Percentiles rank a stretch among this genome's conserved stretches.
Evolutionary conservation across 1,139 yeast species (phyloP).

Genomic region (Suhomyces yuchorum): DNA sequence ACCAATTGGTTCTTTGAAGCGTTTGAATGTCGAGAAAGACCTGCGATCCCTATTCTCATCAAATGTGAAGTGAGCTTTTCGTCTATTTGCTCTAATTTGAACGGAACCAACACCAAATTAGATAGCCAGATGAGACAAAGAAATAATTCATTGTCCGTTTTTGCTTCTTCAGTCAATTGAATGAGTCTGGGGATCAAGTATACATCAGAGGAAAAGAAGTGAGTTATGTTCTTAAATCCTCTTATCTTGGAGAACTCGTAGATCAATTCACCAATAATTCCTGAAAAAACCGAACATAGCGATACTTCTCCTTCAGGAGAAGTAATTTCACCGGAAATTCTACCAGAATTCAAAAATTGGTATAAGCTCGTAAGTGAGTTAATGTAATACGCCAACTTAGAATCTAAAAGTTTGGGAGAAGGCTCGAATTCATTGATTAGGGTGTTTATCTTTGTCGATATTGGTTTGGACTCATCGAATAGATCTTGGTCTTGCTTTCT

Average conservation of each 20-base stretch:
- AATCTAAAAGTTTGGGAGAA: constrained; percentile 55
- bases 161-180: constrained; percentile 18
- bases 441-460: constrained; percentile 12
- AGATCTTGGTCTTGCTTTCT: constrained; percentile 10
- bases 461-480: constrained; percentile 13
- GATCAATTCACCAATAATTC: constrained; percentile 33
- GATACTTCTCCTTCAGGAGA: neutral
- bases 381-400: constrained; percentile 36
- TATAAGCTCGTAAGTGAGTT: constrained; percentile 31
- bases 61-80: constrained; percentile 36
- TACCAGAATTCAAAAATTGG: constrained; percentile 15
- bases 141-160: constrained; percentile 58
- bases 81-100: constrained; percentile 51
- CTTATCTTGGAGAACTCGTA: constrained; percentile 67
- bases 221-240: constrained; percentile 60
- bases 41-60: constrained; percentile 31
- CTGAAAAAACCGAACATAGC: neutral
- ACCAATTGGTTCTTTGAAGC: constrained; percentile 33
- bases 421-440: constrained; percentile 53
- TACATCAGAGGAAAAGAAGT: constrained; percentile 63
- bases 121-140: constrained; percentile 73
- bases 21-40: constrained; percentile 28
- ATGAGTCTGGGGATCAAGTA: constrained; percentile 45
- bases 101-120: constrained; percentile 70
- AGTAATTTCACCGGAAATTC: neutral